A percentile compares a stretch with the other conserved stretches of the same genome.
Conservation (phyloP, 225 moss, liverwort and hornwort genomes). For the Physcomitrellopsis africana region DNA sequence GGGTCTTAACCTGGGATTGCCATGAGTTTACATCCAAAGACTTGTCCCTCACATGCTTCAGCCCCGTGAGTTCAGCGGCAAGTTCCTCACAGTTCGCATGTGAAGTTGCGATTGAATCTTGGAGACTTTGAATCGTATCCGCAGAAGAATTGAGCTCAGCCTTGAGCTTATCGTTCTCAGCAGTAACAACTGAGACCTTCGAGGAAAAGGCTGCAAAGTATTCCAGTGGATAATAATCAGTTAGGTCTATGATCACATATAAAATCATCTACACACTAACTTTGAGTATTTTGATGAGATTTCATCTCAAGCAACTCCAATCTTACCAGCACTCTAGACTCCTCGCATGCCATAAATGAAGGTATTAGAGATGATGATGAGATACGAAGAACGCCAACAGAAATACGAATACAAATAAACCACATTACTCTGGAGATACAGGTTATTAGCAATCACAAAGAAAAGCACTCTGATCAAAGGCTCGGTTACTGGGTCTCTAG, state of each 20-base stretch:
- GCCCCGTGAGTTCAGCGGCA: constrained; percentile 35
- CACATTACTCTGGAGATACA: not conserved
- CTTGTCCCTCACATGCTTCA: constrained; percentile 34
- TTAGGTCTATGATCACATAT: not conserved
- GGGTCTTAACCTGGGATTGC: constrained; percentile 52
- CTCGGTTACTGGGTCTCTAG: not conserved
- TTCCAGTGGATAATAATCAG: constrained; percentile 10
- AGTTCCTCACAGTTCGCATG: constrained; percentile 46
- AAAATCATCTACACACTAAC: not conserved
- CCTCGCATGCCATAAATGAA: not conserved
- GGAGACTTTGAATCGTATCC: constrained; percentile 36
- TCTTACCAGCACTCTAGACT: not conserved
- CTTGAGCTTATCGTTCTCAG: constrained; percentile 32
- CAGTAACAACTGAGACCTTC: constrained; percentile 9
- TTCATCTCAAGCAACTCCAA: not conserved
- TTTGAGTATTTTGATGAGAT: not conserved
- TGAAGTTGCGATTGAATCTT: constrained; percentile 43
- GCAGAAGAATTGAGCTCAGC: constrained; percentile 32
- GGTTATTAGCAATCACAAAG: not conserved
- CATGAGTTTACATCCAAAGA: constrained; percentile 37
- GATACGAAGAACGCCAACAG: not conserved
- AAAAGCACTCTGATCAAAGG: not conserved
- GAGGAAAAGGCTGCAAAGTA: constrained; percentile 41
- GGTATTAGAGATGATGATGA: not conserved
- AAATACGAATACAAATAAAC: not conserved